These are phyloP conservation scores for Coffea humblotiana DNA, from an alignment of 305 asterid species.

Conservation along the genomic window DNA sequence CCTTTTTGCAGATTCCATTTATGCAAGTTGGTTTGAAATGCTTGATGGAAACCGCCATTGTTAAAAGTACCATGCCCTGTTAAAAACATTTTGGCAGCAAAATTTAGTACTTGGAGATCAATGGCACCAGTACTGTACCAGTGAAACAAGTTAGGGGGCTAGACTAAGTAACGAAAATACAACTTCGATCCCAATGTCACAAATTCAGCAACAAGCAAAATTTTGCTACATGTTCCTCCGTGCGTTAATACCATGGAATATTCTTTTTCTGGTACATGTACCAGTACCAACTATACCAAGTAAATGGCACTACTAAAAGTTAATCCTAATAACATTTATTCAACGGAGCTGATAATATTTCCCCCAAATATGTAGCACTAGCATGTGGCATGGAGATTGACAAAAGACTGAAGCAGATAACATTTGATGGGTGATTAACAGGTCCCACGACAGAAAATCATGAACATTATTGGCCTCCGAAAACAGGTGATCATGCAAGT, in stretches of 20 bases:
- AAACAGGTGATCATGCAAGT: constrained; percentile 18
- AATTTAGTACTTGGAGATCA: neutral
- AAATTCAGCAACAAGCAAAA: neutral
- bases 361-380: neutral
- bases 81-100: neutral
- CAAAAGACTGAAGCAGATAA: neutral
- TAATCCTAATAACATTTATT: neutral
- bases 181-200: neutral
- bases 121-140: too few relatives aligned
- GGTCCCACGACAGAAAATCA: constrained; percentile 36
- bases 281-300: too few relatives aligned
- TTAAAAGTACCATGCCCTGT: constrained; percentile 81
- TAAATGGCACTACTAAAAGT: neutral
- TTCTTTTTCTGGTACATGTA: too few relatives aligned
- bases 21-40: constrained; percentile 54
- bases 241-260: too few relatives aligned
- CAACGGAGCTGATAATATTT: neutral
- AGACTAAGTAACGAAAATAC: neutral
- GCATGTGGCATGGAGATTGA: constrained; percentile 33
- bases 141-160: neutral
- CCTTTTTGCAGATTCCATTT: constrained; percentile 66
- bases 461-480: constrained; percentile 23
- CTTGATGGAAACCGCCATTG: constrained; percentile 70
- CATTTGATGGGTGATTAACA: neutral
- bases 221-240: neutral